These are phyloP conservation scores for Ilex paraguariensis DNA, from an alignment of 305 asterid species.

Conservation along the genomic window DNA sequence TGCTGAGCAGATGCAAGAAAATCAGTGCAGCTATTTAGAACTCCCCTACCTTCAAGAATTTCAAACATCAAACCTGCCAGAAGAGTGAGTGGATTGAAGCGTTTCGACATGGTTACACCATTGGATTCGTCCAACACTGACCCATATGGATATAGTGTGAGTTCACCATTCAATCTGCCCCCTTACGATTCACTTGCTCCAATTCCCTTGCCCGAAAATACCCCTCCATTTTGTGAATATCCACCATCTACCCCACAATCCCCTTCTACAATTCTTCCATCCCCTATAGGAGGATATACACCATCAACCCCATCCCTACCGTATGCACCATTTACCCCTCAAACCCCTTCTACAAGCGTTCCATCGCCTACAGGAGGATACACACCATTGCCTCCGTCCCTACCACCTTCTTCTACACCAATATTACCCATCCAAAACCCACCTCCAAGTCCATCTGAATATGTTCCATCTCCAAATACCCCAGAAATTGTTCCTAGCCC, in stretches of 20 bases:
- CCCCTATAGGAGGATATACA: conserved; percentile 28
- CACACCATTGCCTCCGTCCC: conserved; percentile 32
- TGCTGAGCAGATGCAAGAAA: conserved; percentile 40
- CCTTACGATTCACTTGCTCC: conserved; percentile 85
- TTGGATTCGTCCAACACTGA: conserved; percentile 44
- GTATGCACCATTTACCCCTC: conserved; percentile 8
- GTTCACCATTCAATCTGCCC: conserved; percentile 68
- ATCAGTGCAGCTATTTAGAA: conserved; percentile 12
- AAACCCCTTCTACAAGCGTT: conserved; percentile 22
- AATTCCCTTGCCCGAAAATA: conserved; percentile 35
- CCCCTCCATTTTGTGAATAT: conserved; percentile 60
- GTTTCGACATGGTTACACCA: conserved; percentile 28
- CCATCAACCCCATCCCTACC: conserved; percentile 32
- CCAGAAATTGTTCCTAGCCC: not conserved
- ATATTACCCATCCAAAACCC: conserved; percentile 20
- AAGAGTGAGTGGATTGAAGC: conserved; percentile 18
- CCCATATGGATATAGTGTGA: conserved; percentile 30
- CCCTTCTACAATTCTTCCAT: conserved; percentile 30
- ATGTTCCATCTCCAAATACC: conserved; percentile 20
- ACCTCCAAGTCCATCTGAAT: conserved; percentile 22
- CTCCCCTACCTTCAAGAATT: conserved; percentile 17
- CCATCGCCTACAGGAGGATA: conserved; percentile 28
- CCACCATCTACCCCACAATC: conserved; percentile 49
- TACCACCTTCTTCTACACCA: conserved; percentile 16
- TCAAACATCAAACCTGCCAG: conserved; percentile 17